Evolutionary conservation across 2,329 filamentous ascomycete species (phyloP), one percentile per base, ranked within the genome.

Genomic region (Magnaporthiopsis incrustans): DNA sequence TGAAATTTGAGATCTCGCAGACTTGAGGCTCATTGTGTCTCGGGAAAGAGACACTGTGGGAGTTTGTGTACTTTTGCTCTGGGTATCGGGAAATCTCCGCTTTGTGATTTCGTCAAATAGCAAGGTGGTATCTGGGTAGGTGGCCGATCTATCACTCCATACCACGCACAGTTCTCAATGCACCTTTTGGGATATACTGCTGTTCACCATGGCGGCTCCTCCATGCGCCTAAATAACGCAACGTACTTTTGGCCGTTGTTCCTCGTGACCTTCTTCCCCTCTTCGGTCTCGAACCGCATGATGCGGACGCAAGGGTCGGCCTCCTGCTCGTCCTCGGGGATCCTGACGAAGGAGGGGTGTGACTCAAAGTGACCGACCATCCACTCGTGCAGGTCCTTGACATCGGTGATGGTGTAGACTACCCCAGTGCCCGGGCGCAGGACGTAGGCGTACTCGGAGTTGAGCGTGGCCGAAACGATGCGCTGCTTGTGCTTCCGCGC

Each of bases 351-450:
- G 60, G 90, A 84, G 22, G 86, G 87, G 73, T 93, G 90, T 33
- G 82, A 84, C 64, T 89, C 85, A 69, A 98, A 89, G 77, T 97
- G 92, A 73, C 85, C 83, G 63, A 94, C 88, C 88, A 98, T 97
- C 94, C 94, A 98, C 69, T 87, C 78, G 75, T 97, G 92, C 74
- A 99, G 79, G 72, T 97, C 92, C 77, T 96, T 89, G 57, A 99
- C 95, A 77, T 99, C 95, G 1, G 95, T 99, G 71, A 99, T 98
- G 1, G 94, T 98, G 74, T 98, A 99, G 57, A 97, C 82, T 61
- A 94, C 84, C 2, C 95, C 96, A 12, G 60, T 25, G 0, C 92
- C 92, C 0, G 93, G 92, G 57, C 83, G 82, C 67, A 98, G 73
- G 12, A 90, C 91, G 73, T 90, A 98, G 0, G 95, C 95, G 73